Conservation (phyloP, 208 protist genomes). For the Leishmania major region DNA sequence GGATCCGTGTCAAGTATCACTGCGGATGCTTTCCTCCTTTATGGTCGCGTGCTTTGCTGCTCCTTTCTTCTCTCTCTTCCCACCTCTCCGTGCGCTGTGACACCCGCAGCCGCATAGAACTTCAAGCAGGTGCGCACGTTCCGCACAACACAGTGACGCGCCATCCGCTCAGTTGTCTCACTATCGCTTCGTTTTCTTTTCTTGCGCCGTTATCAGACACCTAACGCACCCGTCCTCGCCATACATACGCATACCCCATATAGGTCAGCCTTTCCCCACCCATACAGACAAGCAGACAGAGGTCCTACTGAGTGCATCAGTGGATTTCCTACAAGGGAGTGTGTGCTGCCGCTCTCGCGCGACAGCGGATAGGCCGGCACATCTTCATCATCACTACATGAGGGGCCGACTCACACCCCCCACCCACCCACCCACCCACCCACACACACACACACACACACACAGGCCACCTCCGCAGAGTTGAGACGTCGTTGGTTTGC, state of each 20-base stretch:
- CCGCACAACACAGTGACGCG: not conserved
- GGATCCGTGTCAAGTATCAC: not conserved
- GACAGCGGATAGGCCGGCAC: not conserved
- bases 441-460: not conserved
- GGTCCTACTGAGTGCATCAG: not conserved
- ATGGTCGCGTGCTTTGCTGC: not conserved
- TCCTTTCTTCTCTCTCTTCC: not conserved
- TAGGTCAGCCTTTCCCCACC: not conserved
- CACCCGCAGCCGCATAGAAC: slow-evolving; percentile 3
- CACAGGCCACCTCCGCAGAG: not conserved
- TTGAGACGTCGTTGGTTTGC: not conserved
- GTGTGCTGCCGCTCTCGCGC: not conserved
- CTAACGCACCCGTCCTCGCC: not conserved
- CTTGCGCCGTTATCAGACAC: not conserved
- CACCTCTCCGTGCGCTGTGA: not conserved
- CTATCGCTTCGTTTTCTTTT: not conserved
- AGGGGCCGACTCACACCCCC: not conserved
- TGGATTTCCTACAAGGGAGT: not conserved
- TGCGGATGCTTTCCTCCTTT: not conserved
- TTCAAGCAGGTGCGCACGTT: not conserved
- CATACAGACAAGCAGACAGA: not conserved
- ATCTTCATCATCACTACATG: too few relatives aligned
- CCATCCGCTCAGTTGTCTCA: not conserved
- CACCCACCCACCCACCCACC: not conserved
- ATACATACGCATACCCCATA: not conserved